phyloP scores from a whole-genome alignment of 1,139 yeast species.

The Yamadazyma aaseri region DNA sequence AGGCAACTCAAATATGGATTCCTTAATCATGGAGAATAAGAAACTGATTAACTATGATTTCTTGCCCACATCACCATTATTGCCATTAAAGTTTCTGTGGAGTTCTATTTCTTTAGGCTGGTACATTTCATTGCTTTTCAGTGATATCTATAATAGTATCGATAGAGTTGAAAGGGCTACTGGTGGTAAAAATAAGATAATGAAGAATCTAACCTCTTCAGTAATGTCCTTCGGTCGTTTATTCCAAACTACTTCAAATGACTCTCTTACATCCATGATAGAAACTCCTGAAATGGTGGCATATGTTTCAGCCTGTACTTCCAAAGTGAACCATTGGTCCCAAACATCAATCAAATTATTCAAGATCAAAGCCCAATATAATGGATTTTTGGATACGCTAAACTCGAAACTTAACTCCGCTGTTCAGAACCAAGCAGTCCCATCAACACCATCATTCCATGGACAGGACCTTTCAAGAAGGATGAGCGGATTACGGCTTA shows the following conservation, averaged over 20 bases:
- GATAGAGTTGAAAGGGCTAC: conserved; percentile 22
- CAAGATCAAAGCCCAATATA: conserved; percentile 44
- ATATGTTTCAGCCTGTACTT: conserved; percentile 28
- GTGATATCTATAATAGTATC: conserved; percentile 53
- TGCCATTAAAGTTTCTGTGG: conserved; percentile 61
- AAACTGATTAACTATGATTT: conserved; percentile 32
- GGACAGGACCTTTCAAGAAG: conserved; percentile 51
- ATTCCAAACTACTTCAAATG: conserved; percentile 26
- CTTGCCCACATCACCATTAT: conserved; percentile 39
- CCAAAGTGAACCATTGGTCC: conserved; percentile 54
- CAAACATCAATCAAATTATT: conserved; percentile 64
- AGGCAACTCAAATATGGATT: conserved; percentile 31
- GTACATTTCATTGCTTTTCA: conserved; percentile 72
- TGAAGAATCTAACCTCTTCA: conserved; percentile 39
- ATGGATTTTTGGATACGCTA: conserved; percentile 36
- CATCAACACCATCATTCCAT: conserved; percentile 46
- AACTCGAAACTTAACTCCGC: conserved; percentile 20
- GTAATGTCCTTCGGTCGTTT: conserved; percentile 46
- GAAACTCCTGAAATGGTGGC: conserved; percentile 17
- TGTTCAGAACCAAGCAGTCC: conserved; percentile 21
- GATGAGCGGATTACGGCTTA: conserved; percentile 43
- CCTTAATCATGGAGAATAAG: conserved; percentile 19
- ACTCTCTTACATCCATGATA: conserved; percentile 10
- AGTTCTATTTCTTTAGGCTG: conserved; percentile 66
- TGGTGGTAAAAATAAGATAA: conserved; percentile 28